Evolutionary conservation across 2,329 filamentous ascomycete species (phyloP), one percentile per base, ranked within the genome.

Genomic region (Aspergillus sp.): DNA sequence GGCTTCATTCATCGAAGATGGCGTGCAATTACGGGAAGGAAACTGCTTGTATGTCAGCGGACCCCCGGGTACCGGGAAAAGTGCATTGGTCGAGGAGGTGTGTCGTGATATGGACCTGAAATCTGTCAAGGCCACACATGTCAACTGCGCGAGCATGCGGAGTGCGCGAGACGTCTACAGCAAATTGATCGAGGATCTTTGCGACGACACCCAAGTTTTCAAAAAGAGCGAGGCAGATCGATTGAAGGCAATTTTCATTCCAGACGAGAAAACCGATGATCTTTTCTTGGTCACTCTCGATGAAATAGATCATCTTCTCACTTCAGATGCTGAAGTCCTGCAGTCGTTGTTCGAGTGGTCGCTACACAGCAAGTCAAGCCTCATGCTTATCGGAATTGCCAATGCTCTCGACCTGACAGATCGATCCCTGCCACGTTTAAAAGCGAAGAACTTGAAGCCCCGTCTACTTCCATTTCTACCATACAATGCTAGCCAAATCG

Each of bases 281-380:
- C 78, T 87, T 9, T 94, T 86, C 59, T 66, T 97, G n/a, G 82
- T 98, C 28, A 86, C 89, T 1, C 74, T 98, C 45, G 93, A 98
- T 59, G 93, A 98, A 69, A 91, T 98, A 47, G 93, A 98, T 59
- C 88, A 95, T 60, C 83, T 98, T 39, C 76, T 98, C 33, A 91
- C 88, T 1, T 75, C 95, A 50, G 91, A 96, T 54, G 73, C 93
- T 46, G 89, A 94, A 54, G 85, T 93, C 43, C 74, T 98, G 10
- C 96, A 97, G 69, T 86, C 83, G 49, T 75, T 98, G n/a, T 96
- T 98, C 55, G 90, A 96, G 63, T 97, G 91, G 90, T 94, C 93
- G 1, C 73, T 98, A 58, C 81, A 88, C 49, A 83, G 83, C 50
- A 79, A 81, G 1, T 96, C 93, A 0, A 82, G 81, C 13, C 81